Evolutionary conservation across 139 green algal species (phyloP), one percentile per base, ranked within the genome.

Genomic region (Micromonas pusilla): DNA sequence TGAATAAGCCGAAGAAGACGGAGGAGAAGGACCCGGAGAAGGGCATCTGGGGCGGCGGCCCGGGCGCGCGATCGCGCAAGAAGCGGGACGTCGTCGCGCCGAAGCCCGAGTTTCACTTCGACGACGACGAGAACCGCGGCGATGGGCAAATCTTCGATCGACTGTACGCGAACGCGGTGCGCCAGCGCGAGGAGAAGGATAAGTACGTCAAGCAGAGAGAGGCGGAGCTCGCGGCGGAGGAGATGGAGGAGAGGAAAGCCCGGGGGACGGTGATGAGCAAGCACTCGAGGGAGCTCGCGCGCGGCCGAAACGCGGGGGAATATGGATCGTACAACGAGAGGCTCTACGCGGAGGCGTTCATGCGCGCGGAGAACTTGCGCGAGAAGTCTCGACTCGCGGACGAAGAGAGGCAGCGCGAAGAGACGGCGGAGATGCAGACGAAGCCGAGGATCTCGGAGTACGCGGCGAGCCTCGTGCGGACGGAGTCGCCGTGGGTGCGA

Each of bases 241-340:
- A 70, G 77, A n/a, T n/a, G 25, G 4, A 78, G 72, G 70, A 76
- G 21, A 82, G 82, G 78, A 52, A 72, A 26, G 72, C 20, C 4
- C 25, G 21, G 21, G 83, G 83, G 78, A 52, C 39, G 25, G n/a
- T 37, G 30, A 79, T 82, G 53, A 74, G 21, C 72, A 66, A 70
- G 70, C 38, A 82, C 39, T 76, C 52, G 2, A 9, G 60, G 39
- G 72, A 82, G 79, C 79, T 83, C 72, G 81, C 67, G 65, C 9
- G 32, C 21, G 72, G 65, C 21, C 66, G 79, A 26, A 83, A 54
- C 23, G 64, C 72, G 23, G 76, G 67, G 20, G 79, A 83, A 72
- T 83, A 77, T 37, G 64, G 28, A 6, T 79, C 72, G 53, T 83
- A 83, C 39, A 70, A 70, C 31, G 79, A 83, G 79, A 72, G 66